Percentiles rank a stretch among this genome's conserved stretches.
Conservation (phyloP, 208 protist genomes). For the Naegleria fowleri region DNA sequence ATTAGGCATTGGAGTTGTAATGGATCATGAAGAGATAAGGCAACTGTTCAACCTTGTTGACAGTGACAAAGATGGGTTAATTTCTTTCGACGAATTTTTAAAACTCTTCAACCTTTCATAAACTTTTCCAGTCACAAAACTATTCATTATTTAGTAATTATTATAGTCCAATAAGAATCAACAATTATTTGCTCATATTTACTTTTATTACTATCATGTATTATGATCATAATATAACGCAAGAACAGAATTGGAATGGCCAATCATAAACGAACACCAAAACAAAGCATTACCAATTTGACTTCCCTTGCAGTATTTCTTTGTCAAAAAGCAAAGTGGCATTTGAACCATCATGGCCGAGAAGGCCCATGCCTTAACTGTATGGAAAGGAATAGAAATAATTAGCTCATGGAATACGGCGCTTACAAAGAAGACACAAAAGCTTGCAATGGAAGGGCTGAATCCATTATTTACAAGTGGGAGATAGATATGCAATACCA, state of each 20-base stretch:
- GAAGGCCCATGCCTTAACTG: constrained; percentile 14
- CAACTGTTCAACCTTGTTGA: not conserved
- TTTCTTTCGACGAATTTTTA: not conserved
- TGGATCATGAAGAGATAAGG: not conserved
- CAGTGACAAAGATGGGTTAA: not conserved
- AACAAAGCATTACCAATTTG: not conserved
- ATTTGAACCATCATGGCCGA: constrained; percentile 27
- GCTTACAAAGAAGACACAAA: constrained; percentile 25
- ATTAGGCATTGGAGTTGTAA: not conserved
- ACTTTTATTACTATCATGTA: too few species aligned
- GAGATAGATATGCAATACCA: not conserved
- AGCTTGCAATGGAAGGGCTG: not conserved
- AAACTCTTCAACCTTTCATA: not conserved
- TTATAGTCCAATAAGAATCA: too few species aligned
- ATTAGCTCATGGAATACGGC: constrained; percentile 23
- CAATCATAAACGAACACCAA: constrained; percentile 18
- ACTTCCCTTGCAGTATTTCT: not conserved
- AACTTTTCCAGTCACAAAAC: not conserved
- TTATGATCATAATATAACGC: not conserved
- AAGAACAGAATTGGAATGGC: not conserved
- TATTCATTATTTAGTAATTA: too few species aligned
- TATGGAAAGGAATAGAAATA: constrained; percentile 21
- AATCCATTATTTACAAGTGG: not conserved
- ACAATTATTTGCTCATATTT: too few species aligned
- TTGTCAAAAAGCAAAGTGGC: not conserved